Conservation (phyloP, 1,139 yeast species). For the Candida sp. region DNA sequence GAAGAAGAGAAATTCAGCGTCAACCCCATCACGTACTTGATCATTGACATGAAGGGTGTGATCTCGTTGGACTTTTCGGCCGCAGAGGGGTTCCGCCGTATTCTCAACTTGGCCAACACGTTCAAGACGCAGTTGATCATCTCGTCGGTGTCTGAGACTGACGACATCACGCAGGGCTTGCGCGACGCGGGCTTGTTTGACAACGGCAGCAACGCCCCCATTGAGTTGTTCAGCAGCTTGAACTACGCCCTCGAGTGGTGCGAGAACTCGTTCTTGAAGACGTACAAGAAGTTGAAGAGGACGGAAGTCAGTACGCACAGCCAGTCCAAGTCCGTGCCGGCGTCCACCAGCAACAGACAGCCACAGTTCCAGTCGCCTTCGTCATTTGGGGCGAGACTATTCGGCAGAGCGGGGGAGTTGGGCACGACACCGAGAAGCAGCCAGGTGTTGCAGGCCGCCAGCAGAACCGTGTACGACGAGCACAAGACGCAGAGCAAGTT, state of each 20-base stretch:
- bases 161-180: conserved; percentile 64
- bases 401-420: conserved; percentile 16
- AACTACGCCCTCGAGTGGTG: conserved; percentile 97
- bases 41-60: conserved; percentile 86
- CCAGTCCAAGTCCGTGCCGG: conserved; percentile 10
- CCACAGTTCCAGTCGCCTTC: conserved; percentile 14
- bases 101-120: conserved; percentile 76
- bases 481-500: conserved; percentile 37
- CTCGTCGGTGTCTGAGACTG: conserved; percentile 73
- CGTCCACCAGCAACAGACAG: conserved; percentile 12
- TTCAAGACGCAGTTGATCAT: conserved; percentile 74
- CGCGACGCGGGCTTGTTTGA: conserved; percentile 78
- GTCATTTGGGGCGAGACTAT: conserved; percentile 12
- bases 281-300: conserved; percentile 51
- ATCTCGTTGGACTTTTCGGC: conserved; percentile 90
- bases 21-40: conserved; percentile 75
- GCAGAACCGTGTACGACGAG: conserved; percentile 50
- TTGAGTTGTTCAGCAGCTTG: conserved; percentile 72
- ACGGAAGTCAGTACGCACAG: conserved; percentile 13
- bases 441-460: conserved; percentile 67
- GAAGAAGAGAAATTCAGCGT: conserved; percentile 56
- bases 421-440: conserved; percentile 68
- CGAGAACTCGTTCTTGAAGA: conserved; percentile 83
- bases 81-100: conserved; percentile 93
- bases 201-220: conserved; percentile 37